Base-by-base conservation (phyloP, 768 basidiomycete genomes). In the Suillus sp. region DNA sequence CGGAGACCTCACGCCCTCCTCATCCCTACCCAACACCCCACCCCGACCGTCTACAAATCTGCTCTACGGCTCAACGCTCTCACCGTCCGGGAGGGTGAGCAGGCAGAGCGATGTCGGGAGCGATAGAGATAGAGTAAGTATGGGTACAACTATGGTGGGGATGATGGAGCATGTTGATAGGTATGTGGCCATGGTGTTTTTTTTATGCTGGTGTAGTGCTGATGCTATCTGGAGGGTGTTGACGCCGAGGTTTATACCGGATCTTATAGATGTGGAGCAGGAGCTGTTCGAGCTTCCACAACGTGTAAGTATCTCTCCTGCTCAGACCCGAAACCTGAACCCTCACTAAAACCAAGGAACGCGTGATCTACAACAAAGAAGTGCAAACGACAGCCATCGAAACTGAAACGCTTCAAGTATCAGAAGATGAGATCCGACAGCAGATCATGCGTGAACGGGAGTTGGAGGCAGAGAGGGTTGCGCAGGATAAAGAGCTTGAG, bases 281-380 rank as follows among this genome's bases (percentile, higher is more conserved):
- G 95, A 97, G 71, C 78, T 97, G 6, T 96, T 93, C 68, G 95
- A 96, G 69, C 78, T 95, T 13, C 95, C 95, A 2, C 87, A 90
- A 70, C 93, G 91, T 80, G 95, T 93, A 61, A 54, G 79, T 9
- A 16, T 27, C 22, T 1, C 30, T 40, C 30, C 45, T n/a, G 20
- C 45, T 59, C 50, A 59, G 22, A 62, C 53, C 54, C 61, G 18
- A 57, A 45, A 54, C 35, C 3, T 47, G 13, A 48, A 48, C 35
- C 60, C 14, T 62, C 64, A 51, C 25, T 27, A 14, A 16, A 7
- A 48, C 48, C 7, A 69, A 90, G 90, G 90, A 92, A 77, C 87
- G 87, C 37, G 89, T 91, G 16, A 85, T 88, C 43, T 92, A 92
- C 70, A 93, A 91, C 70, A 94, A 93, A 75, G 91, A 91, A 76